Base-by-base conservation (phyloP, 495 filamentous ascomycete genomes). In the Aspergillus homomorphus region DNA sequence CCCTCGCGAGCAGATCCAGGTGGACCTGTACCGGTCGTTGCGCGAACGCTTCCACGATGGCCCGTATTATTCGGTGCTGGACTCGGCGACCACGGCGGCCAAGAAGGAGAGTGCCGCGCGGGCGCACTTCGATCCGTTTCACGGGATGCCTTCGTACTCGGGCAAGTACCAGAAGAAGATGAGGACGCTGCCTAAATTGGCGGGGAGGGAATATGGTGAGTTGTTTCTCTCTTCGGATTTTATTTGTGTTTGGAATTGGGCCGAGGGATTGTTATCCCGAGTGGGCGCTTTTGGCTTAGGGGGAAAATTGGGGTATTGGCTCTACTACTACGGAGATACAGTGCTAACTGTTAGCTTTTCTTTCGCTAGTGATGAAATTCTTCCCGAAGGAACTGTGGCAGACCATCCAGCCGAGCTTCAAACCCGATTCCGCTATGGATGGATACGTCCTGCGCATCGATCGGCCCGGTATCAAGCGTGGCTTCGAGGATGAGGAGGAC, bases 111-210 rank as follows among this genome's bases (percentile, higher is more conserved):
- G 66, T 18, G 65, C 65, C 19, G 66, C 72, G 45, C 66, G 77
- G 51, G 61, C 70, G 53, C 64, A 75, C 65, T 70, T 84, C 48
- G 80, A 87, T 65, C 77, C 84, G 4, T 87, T 87, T 62, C 73
- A 80, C 44, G 80, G 83, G 53, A 85, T 84, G 78, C 80, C 76
- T 19, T 81, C 81, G 8, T 87, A 83, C 61, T 78, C 77, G 44
- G 69, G 79, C 18, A 77, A 77, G 46, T 85, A 85, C 67, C 71
- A 76, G 58, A 84, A 80, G 71, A 80, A 80, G 61, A 76, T 72
- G 43, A 66, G 78, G 56, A 77, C 69, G 21, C 56, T 83, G 1
- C 83, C 82, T 19, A 76, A 72, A 45, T 66, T 85, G 23, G 67
- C 73, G 57, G 78, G 76, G 33, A 68, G 78, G 51, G 69, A 79